Evolutionary conservation across 345 rosid species (phyloP).

Genomic region (Eucalyptus erythrocorys): DNA sequence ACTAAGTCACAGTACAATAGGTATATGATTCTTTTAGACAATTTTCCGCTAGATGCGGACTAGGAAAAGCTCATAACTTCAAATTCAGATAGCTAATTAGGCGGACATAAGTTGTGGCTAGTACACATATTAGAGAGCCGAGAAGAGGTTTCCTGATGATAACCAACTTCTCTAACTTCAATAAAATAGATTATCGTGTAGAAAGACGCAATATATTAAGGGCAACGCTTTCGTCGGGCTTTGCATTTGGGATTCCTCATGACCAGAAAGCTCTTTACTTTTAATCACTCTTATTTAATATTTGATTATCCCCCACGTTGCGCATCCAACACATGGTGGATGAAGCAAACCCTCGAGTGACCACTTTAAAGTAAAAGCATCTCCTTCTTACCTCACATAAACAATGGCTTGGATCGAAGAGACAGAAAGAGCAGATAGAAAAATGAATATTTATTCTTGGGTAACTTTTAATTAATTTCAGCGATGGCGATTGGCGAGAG

Average conservation of each 20-base stretch:
- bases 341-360: neutral
- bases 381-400: neutral
- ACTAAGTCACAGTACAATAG: accelerated
- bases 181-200: neutral
- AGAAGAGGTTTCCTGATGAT: neutral
- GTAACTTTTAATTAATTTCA: neutral
- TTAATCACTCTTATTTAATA: neutral
- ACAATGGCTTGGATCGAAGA: neutral
- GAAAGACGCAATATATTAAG: neutral
- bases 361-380: neutral
- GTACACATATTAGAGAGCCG: neutral
- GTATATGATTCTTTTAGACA: neutral
- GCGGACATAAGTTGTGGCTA: neutral
- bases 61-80: neutral
- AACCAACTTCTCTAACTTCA: neutral
- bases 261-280: neutral
- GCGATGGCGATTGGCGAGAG: neutral
- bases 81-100: neutral
- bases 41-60: neutral
- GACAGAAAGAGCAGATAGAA: neutral
- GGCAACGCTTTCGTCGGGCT: neutral
- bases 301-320: neutral
- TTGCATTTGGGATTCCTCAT: neutral
- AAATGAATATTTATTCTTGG: neutral
- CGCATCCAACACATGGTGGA: neutral